Conservation (phyloP, 805 yeast species). For the Candida khao-thaluensis region DNA sequence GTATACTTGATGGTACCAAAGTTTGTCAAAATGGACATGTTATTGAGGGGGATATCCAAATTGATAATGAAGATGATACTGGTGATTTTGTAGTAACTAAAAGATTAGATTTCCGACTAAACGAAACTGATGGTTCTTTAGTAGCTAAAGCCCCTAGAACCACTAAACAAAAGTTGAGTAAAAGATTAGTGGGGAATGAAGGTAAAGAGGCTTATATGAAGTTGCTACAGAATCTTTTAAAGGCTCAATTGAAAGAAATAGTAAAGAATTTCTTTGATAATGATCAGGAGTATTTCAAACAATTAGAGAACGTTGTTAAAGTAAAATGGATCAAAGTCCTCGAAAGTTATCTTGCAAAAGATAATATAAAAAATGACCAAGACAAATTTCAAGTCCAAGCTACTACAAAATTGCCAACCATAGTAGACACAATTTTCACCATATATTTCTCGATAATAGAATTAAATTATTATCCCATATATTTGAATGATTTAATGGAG, state of each 20-base stretch:
- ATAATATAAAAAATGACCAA: conserved; percentile 7
- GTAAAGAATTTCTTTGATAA: conserved; percentile 41
- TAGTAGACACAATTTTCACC: conserved; percentile 35
- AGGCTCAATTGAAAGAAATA: conserved; percentile 43
- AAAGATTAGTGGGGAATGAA: conserved; percentile 8
- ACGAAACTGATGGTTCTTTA: conserved; percentile 13
- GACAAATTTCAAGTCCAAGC: conserved; percentile 13
- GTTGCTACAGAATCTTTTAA: conserved; percentile 11
- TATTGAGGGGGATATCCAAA: conserved; percentile 72
- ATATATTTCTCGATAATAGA: conserved; percentile 53
- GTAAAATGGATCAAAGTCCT: conserved; percentile 32
- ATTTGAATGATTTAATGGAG: conserved; percentile 45
- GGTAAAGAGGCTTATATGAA: conserved; percentile 12
- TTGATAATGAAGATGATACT: conserved; percentile 81
- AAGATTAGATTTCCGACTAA: conserved; percentile 44
- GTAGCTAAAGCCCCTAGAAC: conserved; percentile 9
- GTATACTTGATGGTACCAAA: conserved; percentile 69
- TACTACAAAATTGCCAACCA: conserved; percentile 18
- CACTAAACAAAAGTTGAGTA: conserved; percentile 10
- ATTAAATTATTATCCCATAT: conserved; percentile 48
- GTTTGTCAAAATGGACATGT: conserved; percentile 93
- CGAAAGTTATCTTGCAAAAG: conserved; percentile 10
- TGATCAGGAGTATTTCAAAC: conserved; percentile 4
- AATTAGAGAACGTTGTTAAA: conserved; percentile 25
- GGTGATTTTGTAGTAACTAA: conserved; percentile 58